Evolutionary conservation across 2,329 filamentous ascomycete genomes (phyloP).

Genomic region (Pseudopithomyces maydicus): DNA sequence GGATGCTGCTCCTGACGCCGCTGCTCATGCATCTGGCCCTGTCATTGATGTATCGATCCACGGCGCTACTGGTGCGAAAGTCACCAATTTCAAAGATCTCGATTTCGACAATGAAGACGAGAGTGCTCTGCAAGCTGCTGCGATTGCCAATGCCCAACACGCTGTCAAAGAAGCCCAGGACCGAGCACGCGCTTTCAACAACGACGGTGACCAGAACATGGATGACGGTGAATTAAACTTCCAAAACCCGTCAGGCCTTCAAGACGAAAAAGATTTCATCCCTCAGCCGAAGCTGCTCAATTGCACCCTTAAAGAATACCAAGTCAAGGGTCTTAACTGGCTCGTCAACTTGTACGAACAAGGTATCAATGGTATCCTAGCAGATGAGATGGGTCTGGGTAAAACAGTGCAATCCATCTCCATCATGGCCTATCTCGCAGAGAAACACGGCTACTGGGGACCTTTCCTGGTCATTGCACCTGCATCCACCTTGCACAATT

Average conservation of each 20-base stretch:
- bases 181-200: conserved; percentile 91
- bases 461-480: conserved; percentile 96
- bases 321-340: conserved; percentile 99
- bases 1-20: conserved; percentile 49
- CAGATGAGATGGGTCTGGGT: conserved; percentile 99
- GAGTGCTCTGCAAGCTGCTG: conserved; percentile 76
- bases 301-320: conserved; percentile 96
- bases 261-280: conserved; percentile 78
- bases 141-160: conserved; percentile 93
- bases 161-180: conserved; percentile 93
- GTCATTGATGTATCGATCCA: conserved; percentile 55
- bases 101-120: conserved; percentile 97
- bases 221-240: conserved; percentile 99
- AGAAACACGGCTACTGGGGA: conserved; percentile 97
- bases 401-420: conserved; percentile 99
- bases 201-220: conserved; percentile 51
- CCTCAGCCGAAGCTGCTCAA: conserved; percentile 93
- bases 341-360: conserved; percentile 98
- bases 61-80: conserved; percentile 65
- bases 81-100: conserved; percentile 92
- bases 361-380: conserved; percentile 98
- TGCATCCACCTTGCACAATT: conserved; percentile 96
- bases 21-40: conserved; percentile 47
- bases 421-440: conserved; percentile 97
- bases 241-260: conserved; percentile 94